Conservation (phyloP, 768 basidiomycete species). For the Suillus spraguei region DNA sequence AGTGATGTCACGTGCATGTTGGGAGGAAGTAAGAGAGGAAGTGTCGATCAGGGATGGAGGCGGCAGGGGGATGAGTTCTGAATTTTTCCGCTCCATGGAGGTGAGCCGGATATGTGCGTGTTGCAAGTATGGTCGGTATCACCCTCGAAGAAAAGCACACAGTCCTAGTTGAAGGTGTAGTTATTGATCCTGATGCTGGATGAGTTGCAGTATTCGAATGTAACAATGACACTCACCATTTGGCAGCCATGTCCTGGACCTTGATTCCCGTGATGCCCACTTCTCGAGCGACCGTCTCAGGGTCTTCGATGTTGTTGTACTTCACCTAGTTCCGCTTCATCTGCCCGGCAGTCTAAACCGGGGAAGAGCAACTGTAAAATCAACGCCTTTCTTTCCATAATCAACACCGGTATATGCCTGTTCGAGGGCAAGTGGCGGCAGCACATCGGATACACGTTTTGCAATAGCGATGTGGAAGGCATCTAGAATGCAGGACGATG, state of each 20-base stretch:
- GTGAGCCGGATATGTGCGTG: slow-evolving; percentile 94
- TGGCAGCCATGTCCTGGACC: slow-evolving; percentile 97
- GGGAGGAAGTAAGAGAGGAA: slow-evolving; percentile 62
- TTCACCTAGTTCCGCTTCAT: no score
- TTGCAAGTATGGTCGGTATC: slow-evolving; percentile 95
- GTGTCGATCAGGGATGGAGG: slow-evolving; percentile 68
- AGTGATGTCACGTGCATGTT: slow-evolving; percentile 80
- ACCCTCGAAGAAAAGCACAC: slow-evolving; percentile 95
- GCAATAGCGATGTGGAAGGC: slow-evolving; percentile 84
- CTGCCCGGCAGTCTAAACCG: no score
- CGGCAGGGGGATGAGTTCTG: slow-evolving; percentile 79
- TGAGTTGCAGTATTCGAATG: not conserved
- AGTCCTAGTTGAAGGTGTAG: slow-evolving; percentile 93
- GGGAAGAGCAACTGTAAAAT: slow-evolving; percentile 91
- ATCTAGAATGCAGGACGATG: slow-evolving; percentile 69
- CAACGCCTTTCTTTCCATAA: slow-evolving; percentile 91
- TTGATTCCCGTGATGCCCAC: slow-evolving; percentile 93
- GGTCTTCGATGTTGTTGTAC: no score
- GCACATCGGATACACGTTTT: slow-evolving; percentile 62
- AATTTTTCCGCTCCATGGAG: slow-evolving; percentile 92
- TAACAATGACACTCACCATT: slow-evolving; percentile 56
- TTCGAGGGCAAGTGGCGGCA: slow-evolving; percentile 67
- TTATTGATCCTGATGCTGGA: slow-evolving; percentile 76
- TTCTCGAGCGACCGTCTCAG: no score
- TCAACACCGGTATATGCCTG: slow-evolving; percentile 86